Percentiles rank a stretch among this genome's conserved stretches.
These are phyloP conservation scores for Hypoxylon subgilvum DNA, from an alignment of 495 filamentous ascomycete genomes.

Conservation along the genomic window DNA sequence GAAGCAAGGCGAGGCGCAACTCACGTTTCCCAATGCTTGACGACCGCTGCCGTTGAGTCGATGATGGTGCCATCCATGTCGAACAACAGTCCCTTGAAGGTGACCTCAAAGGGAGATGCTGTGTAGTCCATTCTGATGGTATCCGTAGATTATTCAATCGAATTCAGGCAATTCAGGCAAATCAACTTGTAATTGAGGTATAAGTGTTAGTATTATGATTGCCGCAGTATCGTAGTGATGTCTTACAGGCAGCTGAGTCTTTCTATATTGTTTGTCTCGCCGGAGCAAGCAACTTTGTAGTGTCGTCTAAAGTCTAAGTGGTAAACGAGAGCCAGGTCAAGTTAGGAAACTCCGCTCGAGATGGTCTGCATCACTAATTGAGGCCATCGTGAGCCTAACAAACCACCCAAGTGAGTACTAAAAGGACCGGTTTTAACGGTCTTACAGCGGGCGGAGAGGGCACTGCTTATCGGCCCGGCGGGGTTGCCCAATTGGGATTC, in stretches of 20 bases:
- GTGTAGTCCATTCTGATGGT: conserved; percentile 55
- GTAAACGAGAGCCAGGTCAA: conserved; percentile 7
- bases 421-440: conserved; percentile 14
- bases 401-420: conserved; percentile 12
- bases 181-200: neutral
- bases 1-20: conserved; percentile 30
- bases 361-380: conserved; percentile 3
- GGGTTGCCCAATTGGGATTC: conserved; percentile 30
- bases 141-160: too few species aligned
- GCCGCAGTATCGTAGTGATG: neutral
- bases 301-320: neutral
- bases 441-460: conserved; percentile 6
- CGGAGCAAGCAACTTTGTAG: neutral
- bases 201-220: neutral
- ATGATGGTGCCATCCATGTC: conserved; percentile 92
- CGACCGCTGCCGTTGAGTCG: conserved; percentile 80
- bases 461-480: conserved; percentile 21
- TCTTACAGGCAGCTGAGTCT: too few species aligned
- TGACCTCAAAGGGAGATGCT: conserved; percentile 62
- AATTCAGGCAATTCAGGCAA: neutral
- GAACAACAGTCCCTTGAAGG: conserved; percentile 82
- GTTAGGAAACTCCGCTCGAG: conserved; percentile 40
- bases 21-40: conserved; percentile 90
- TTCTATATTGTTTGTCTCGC: neutral
- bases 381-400: conserved; percentile 29